Evolutionary conservation across 805 yeast genomes (phyloP), one percentile per base, ranked within the genome.

Genomic region (Kuraishia ogatae): DNA sequence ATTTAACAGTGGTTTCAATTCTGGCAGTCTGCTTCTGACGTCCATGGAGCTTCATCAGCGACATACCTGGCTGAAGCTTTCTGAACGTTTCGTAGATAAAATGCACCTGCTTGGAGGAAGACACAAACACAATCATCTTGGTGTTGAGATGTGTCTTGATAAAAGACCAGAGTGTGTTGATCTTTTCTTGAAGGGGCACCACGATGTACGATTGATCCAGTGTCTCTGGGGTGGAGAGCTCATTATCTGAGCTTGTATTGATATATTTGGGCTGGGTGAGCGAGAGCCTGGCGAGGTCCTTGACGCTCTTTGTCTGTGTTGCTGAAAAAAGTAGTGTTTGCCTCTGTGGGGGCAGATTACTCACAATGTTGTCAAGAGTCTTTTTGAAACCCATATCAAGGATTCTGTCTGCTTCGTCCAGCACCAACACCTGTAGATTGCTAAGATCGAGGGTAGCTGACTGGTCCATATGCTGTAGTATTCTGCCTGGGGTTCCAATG

Each of bases 371-470:
- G 66, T 92, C 97, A 58, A 91, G 71, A 50, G 94, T 87, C 62
- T 81, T 82, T 65, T 84, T 84, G 76, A 91, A 91, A 7, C 97
- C 97, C 96, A 92, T 89, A 70, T 91, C 97, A 62, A 91, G 73
- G 63, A 94, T 89, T 61, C 97, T 75, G 66, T 91, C 97, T 0
- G 97, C 97, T 69, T 91, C 97, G 68, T 91, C 97, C 53, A 91
- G 70, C 1, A 91, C 91, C 50, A 91, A 71, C 65, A 86, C 80
- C 68, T 91, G 93, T 58, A 91, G 71, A 64, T 88, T 89, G 22
- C 83, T 74, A 10, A 86, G 72, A 62, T 86, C 92, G 67, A 91
- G 79, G 1, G 90, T 90, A 1, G 86, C 85, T 7, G 96, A 84
- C 66, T 92, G 96, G 66, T 92, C 96, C 81, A 91, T 78, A 66